Evolutionary conservation across 1,284 basidiomycete genomes (phyloP).

Genomic region (Boletus holoroseus): DNA sequence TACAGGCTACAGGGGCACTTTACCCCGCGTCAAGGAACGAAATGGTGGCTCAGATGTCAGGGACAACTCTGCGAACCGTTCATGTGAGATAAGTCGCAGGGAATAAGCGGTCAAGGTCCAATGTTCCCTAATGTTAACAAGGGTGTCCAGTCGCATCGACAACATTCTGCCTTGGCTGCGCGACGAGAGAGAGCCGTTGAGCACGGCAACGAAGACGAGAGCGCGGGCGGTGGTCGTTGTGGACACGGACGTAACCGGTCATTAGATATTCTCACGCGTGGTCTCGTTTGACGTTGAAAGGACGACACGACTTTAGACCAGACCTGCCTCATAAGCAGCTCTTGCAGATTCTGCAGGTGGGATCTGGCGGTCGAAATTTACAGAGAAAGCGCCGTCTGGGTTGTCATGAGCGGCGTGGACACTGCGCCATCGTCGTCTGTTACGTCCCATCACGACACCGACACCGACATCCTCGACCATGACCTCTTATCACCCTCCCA

Average conservation of each 20-base stretch:
- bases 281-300: constrained; percentile 29
- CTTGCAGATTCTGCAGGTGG: constrained; percentile 18
- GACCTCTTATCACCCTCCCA: constrained; percentile 33
- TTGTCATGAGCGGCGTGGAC: constrained; percentile 36
- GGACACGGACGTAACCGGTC: constrained; percentile 16
- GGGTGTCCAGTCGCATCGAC: neutral
- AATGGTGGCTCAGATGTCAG: neutral
- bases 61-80: neutral
- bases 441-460: constrained; percentile 27
- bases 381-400: constrained; percentile 22
- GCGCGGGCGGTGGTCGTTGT: neutral
- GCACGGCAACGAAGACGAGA: neutral
- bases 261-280: constrained; percentile 23
- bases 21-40: neutral
- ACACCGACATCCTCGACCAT: constrained; percentile 32
- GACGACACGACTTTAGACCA: constrained; percentile 20
- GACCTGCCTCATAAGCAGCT: constrained; percentile 22
- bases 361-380: constrained; percentile 24
- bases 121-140: neutral
- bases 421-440: constrained; percentile 26
- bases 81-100: neutral
- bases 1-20: neutral
- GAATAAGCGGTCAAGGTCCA: neutral
- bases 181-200: neutral
- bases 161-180: neutral